Conservation (phyloP, 768 basidiomycete species). For the Phaffia tasmanica region DNA sequence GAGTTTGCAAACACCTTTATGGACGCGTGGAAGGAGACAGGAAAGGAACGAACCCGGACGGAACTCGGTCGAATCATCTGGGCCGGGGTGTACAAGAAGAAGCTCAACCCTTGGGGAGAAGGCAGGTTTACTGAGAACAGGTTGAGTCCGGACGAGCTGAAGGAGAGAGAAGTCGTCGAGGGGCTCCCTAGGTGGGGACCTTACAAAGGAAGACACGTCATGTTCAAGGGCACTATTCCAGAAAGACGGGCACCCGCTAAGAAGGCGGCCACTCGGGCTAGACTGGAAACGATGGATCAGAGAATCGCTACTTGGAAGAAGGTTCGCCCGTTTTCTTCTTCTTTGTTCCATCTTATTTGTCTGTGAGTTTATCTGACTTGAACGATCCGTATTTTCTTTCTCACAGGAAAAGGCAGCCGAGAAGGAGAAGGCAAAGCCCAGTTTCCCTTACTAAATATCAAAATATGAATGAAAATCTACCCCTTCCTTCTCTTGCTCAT, state of each 20-base stretch:
- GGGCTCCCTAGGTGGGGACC: background rate
- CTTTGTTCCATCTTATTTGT: too few species aligned
- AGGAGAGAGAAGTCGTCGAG: background rate
- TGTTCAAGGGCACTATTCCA: conserved; percentile 10
- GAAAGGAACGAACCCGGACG: too few species aligned
- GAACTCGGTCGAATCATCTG: conserved; percentile 14
- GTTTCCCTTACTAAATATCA: too few species aligned
- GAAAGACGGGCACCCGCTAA: background rate
- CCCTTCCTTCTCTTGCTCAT: too few species aligned
- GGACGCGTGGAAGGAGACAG: conserved; percentile 4
- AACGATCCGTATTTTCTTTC: too few species aligned
- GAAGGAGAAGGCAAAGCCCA: too few species aligned
- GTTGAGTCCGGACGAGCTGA: conserved; percentile 7
- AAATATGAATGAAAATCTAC: too few species aligned
- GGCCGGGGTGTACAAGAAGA: conserved; percentile 15
- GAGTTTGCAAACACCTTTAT: conserved; percentile 6
- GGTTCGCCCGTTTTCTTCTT: background rate
- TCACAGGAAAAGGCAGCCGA: too few species aligned
- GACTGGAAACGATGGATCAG: conserved; percentile 17
- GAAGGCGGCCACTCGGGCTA: conserved; percentile 1
- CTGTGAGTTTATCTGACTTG: too few species aligned
- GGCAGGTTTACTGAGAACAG: conserved; percentile 12
- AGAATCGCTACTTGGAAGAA: conserved; percentile 16
- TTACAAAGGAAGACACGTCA: conserved; percentile 2
- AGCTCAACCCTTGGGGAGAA: conserved; percentile 16